A percentile compares a stretch with the other conserved stretches of the same genome.
Conservation (phyloP, 1,139 yeast genomes). For the Debaryomyces singareniensis region DNA sequence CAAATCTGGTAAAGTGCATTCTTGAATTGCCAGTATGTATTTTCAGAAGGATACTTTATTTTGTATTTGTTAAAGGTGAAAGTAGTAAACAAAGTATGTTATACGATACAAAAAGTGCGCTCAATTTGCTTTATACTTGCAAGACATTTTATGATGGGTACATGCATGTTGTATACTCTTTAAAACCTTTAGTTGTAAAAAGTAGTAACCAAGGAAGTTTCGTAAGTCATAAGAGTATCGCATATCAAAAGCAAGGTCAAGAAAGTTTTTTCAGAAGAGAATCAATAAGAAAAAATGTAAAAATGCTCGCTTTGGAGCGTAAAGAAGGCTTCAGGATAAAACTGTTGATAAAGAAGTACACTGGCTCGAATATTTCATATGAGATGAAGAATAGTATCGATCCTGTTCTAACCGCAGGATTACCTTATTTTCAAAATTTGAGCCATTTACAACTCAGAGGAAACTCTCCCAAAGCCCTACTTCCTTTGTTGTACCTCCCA, state of each 20-base stretch:
- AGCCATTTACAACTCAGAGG: constrained; percentile 2
- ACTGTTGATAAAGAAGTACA: no score
- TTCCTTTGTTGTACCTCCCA: constrained; percentile 1
- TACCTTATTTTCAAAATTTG: constrained; percentile 1
- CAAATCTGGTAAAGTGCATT: no score
- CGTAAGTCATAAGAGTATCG: no score
- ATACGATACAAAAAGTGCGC: not conserved
- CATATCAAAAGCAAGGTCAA: no score
- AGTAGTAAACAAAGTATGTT: not conserved
- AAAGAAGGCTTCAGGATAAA: no score
- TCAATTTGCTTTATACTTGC: constrained; percentile 10
- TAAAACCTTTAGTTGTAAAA: constrained; percentile 8
- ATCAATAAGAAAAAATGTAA: no score
- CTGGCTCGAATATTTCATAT: no score
- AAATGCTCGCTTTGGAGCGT: no score
- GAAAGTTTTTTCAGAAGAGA: no score
- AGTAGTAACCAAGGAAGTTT: constrained; percentile 2
- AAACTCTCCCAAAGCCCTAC: constrained; percentile 2
- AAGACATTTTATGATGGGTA: constrained; percentile 7
- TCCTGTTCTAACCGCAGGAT: no score
- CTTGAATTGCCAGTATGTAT: constrained; percentile 11
- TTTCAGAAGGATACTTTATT: constrained; percentile 11
- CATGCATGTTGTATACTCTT: constrained; percentile 9
- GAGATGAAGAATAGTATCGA: no score
- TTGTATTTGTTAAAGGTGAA: constrained; percentile 1